Evolutionary conservation across 495 filamentous ascomycete genomes (phyloP), one percentile per base, ranked within the genome.

Genomic region (Penicillium simplicissimum): DNA sequence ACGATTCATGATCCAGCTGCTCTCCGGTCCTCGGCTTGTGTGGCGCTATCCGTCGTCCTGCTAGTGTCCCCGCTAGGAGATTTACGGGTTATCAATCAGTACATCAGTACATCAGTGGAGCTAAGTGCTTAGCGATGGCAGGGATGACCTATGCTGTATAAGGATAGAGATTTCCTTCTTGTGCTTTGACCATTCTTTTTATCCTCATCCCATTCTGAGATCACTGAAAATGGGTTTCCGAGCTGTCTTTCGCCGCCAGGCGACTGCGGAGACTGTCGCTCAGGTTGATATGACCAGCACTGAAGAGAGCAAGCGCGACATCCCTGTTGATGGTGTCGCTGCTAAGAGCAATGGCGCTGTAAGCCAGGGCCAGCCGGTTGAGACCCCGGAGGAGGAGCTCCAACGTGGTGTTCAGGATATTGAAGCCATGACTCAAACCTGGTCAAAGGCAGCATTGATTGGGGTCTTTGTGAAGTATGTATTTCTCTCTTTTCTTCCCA

Each of bases 331-430:
- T 31, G 36, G 35, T 31, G 52, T 21, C 13, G 36, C 36, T 31
- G 52, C 21, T 31, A 36, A 55, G 35, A 55, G 25, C 36, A 55
- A 55, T 55, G 52, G 51, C 8, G 33, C 8, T 8, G 51, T 36
- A 17, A 15, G 15, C 5, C 33, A 17, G 11, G 56, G 36, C 21
- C n/a, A 37, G 31, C 43, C 43, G 40, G 43, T 10, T 5, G n/a
- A 48, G n/a, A 53, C 51, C 3, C 43, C 56, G n/a, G 28, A 35
- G 11, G 63, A 77, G 38, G 58, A 65, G 23, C 57, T 63, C 8
- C 77, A 81, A 55, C 66, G 63, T 38, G 81, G 81, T 69, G 81
- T 84, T 33, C 67, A 67, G 17, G 69, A 75, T 49, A 70, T 77
- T 14, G 75, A 83, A 59, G 81, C 80, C 8, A 70, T 78, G 21